Evolutionary conservation across 1,284 basidiomycete genomes (phyloP), one percentile per base, ranked within the genome.

Genomic region (Cerioporus squamosus): DNA sequence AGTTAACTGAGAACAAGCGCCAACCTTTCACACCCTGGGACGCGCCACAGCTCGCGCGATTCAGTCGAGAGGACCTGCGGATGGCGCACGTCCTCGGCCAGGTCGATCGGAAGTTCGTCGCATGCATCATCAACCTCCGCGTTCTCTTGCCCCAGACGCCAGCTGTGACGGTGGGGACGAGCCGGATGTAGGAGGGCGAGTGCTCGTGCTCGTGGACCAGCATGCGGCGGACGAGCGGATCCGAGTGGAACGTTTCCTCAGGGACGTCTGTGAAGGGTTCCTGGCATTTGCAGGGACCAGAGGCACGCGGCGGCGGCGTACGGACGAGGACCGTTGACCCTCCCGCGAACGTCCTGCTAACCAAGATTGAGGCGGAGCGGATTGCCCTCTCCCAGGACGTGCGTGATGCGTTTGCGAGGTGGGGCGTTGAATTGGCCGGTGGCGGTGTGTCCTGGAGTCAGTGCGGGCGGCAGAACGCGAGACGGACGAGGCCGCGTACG

Each of bases 211-310:
- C 56, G 81, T 98, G 44, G 96, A 98, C 75, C 96, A 98, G 73
- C 96, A 98, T 70, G 96, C 96, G 5, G 96, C 95, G 8, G 94
- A 97, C 70, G 96, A 98, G 75, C 86, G 96, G 9, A 79, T 96
- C 29, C 85, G 94, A 22, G 91, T 97, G 47, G 96, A 98, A 73
- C 76, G 78, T n/a, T 90, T 93, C 69, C 78, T 96, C 55, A 79
- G 80, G 61, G 83, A 87, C 52, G 73, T 94, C 20, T 92, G 91
- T 71, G 68, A 77, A 55, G 85, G 86, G 4, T 93, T 90, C 69
- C 76, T 53, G 48, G 36, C 42, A 29, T 33, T 17, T 14, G 42
- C 12, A n/a, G 22, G 17, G 14, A 20, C 10, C 24, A 15, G 67
- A 69, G 49, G 66, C 59, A 60, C 62, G 68, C 14, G 73, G 79